Evolutionary conservation across 495 filamentous ascomycete species (phyloP).

Genomic region (Clavariopsis aquatica): DNA sequence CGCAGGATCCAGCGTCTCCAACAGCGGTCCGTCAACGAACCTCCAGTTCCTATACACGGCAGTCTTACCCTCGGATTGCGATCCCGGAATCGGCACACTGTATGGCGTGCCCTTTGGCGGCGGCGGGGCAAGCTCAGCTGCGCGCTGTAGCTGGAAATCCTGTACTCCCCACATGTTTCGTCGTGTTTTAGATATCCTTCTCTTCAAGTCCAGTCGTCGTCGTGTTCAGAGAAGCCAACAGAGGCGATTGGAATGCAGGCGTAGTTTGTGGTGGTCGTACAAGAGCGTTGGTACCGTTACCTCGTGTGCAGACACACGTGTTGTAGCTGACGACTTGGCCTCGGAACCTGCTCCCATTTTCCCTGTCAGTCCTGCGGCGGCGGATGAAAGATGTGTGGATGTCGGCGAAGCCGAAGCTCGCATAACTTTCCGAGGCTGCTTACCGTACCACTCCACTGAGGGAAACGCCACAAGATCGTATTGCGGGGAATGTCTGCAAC

Average conservation of each 20-base stretch:
- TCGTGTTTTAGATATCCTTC: background rate
- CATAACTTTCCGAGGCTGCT: constrained; percentile 1
- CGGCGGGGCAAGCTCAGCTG: constrained; percentile 44
- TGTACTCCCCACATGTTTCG: constrained; percentile 26
- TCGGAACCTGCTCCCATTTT: background rate
- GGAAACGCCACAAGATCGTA: background rate
- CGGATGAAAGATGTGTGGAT: background rate
- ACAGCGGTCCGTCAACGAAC: constrained; percentile 62
- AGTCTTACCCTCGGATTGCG: constrained; percentile 69
- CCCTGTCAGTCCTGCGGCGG: background rate
- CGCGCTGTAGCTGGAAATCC: constrained; percentile 42
- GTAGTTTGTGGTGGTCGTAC: background rate
- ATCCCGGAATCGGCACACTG: constrained; percentile 69
- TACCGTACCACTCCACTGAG: no score
- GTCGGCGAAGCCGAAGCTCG: constrained; percentile 15
- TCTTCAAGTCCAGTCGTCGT: background rate
- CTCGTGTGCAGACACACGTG: background rate
- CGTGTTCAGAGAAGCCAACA: background rate
- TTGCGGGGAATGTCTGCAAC: background rate
- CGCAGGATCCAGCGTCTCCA: constrained; percentile 73
- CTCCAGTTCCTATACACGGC: constrained; percentile 83
- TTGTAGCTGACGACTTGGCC: background rate
- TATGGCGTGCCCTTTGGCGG: constrained; percentile 64
- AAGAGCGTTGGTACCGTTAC: background rate
- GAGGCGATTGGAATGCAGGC: background rate